Percentiles rank a stretch among this genome's conserved stretches.
Conservation (phyloP, 148 eudicot genomes). For the Chenopodium quinoa region DNA sequence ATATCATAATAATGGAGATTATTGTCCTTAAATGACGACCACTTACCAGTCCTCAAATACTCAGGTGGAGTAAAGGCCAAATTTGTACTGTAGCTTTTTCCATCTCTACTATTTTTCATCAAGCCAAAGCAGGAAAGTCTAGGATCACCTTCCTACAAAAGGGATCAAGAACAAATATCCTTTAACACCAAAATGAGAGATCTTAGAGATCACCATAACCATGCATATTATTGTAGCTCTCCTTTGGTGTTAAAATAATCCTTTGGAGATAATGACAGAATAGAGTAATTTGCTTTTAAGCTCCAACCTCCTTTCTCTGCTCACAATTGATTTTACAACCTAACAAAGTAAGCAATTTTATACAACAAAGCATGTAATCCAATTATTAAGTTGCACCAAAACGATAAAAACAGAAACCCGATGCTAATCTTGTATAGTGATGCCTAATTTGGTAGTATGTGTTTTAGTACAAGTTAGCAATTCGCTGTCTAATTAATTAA, state of each 20-base stretch:
- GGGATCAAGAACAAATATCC: background rate
- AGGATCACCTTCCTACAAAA: conserved; percentile 74
- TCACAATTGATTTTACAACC: background rate
- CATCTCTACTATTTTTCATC: conserved; percentile 98
- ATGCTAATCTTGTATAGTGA: background rate
- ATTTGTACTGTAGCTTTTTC: conserved; percentile 96
- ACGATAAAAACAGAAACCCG: background rate
- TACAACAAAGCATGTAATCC: background rate
- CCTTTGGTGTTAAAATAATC: background rate
- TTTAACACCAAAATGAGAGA: background rate
- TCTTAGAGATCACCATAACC: background rate
- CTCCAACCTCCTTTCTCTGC: too few species aligned
- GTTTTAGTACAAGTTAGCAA: too few species aligned
- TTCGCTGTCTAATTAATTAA: too few species aligned
- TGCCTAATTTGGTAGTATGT: too few species aligned
- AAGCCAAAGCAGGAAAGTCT: conserved; percentile 94
- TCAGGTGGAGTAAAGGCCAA: conserved; percentile 98
- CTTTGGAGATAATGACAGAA: background rate
- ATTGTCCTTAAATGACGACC: background rate
- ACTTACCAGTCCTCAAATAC: conserved; percentile 85
- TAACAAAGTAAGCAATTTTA: background rate
- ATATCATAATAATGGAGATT: too few species aligned
- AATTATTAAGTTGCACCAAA: background rate
- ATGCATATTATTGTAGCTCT: background rate
- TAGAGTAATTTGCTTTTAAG: background rate